Evolutionary conservation across 805 yeast species (phyloP).

Genomic region (Starmera caribaea): DNA sequence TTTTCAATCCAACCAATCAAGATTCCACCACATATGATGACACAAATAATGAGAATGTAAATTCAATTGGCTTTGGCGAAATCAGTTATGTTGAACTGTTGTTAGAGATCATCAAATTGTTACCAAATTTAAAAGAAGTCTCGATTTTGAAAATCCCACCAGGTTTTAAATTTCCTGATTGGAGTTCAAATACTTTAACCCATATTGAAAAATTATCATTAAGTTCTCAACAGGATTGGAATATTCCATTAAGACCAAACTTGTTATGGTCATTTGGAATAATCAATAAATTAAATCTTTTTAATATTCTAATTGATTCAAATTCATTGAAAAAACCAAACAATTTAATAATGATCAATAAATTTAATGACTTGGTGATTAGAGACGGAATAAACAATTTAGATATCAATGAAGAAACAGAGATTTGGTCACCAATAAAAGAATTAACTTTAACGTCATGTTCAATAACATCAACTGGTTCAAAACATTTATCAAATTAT

Average conservation of each 20-base stretch:
- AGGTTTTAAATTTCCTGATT: slow-evolving; percentile 31
- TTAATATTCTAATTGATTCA: slow-evolving; percentile 40
- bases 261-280: slow-evolving; percentile 35
- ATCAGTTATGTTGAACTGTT: slow-evolving; percentile 26
- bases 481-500: slow-evolving; percentile 25
- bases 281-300: slow-evolving; percentile 32
- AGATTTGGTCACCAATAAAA: slow-evolving; percentile 25
- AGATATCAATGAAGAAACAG: slow-evolving; percentile 6
- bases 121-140: slow-evolving; percentile 36
- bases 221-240: slow-evolving; percentile 39
- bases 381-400: slow-evolving; percentile 6
- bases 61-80: slow-evolving; percentile 2
- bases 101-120: slow-evolving; percentile 33
- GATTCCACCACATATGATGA: slow-evolving; percentile 3
- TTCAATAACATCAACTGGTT: slow-evolving; percentile 26
- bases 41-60: slow-evolving; percentile 16
- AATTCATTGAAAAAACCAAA: slow-evolving; percentile 23
- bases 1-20: slow-evolving; percentile 12
- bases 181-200: slow-evolving; percentile 17
- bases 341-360: slow-evolving; percentile 14
- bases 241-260: slow-evolving; percentile 40
- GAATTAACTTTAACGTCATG: slow-evolving; percentile 23
- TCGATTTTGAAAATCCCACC: slow-evolving; percentile 38
- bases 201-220: slow-evolving; percentile 25
- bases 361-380: slow-evolving; percentile 13